Percentiles rank a stretch among this genome's conserved stretches.
phyloP scores from a whole-genome alignment of 371 early-diverging fungal species.

The Choanephora cucurbitarum region DNA sequence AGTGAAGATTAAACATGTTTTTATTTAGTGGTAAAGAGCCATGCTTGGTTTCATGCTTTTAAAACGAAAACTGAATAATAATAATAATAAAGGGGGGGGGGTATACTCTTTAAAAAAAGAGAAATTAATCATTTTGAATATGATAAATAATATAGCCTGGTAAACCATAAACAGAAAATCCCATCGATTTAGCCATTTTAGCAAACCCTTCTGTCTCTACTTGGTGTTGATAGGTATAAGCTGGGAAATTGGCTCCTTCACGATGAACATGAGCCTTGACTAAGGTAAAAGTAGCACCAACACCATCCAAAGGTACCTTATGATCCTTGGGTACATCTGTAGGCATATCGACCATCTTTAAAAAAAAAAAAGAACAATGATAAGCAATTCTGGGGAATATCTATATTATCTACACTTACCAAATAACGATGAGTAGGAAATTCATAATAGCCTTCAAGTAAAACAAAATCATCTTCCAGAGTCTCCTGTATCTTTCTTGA shows the following conservation, averaged over 20 bases:
- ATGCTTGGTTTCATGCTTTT: not conserved
- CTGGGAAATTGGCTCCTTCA: conserved; percentile 57
- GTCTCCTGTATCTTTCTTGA: conserved; percentile 52
- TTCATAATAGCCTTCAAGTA: conserved; percentile 50
- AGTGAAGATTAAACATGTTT: too few species aligned
- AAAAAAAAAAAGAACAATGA: not conserved
- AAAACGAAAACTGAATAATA: not conserved
- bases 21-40: not conserved
- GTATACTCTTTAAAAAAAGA: too few species aligned
- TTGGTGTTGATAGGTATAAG: conserved; percentile 46
- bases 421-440: conserved; percentile 45
- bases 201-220: conserved; percentile 81
- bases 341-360: conserved; percentile 52
- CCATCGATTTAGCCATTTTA: conserved; percentile 68
- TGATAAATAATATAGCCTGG: conserved; percentile 62
- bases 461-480: conserved; percentile 46
- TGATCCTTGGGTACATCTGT: conserved; percentile 33
- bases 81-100: too few species aligned
- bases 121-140: conserved; percentile 12
- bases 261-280: conserved; percentile 73
- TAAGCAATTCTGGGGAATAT: too few species aligned
- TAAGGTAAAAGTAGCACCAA: conserved; percentile 50
- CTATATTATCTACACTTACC: conserved; percentile 24
- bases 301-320: conserved; percentile 46
- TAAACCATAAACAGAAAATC: conserved; percentile 62